Evolutionary conservation across 2,329 filamentous ascomycete species (phyloP).

Genomic region (Calonectria pteridis): DNA sequence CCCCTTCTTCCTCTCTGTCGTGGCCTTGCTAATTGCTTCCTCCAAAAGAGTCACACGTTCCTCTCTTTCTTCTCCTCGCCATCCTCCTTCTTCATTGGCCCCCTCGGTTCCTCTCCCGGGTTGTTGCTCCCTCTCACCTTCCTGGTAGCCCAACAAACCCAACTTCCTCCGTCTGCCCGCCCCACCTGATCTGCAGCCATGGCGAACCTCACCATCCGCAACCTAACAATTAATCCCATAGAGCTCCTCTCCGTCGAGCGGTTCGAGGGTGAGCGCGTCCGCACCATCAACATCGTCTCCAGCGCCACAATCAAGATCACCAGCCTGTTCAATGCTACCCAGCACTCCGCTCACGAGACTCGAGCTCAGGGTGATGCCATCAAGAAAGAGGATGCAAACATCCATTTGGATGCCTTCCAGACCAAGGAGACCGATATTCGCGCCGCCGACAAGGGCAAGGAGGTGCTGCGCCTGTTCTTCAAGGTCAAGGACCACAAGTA

Average conservation of each 20-base stretch:
- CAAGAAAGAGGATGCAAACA: constrained; percentile 70
- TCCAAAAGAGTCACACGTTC: neutral
- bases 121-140: neutral
- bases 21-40: neutral
- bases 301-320: constrained; percentile 60
- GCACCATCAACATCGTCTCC: constrained; percentile 57
- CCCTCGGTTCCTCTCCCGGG: neutral
- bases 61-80: neutral
- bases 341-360: constrained; percentile 46
- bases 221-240: constrained; percentile 81
- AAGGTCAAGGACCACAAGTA: constrained; percentile 70
- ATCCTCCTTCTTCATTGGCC: neutral
- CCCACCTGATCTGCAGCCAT: constrained; percentile 48
- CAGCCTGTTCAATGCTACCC: constrained; percentile 59
- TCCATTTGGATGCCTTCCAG: constrained; percentile 77
- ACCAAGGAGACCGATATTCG: constrained; percentile 69
- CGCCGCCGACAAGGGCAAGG: constrained; percentile 68
- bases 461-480: constrained; percentile 82
- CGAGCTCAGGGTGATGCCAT: constrained; percentile 70
- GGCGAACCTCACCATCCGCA: constrained; percentile 79
- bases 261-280: constrained; percentile 67
- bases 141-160: neutral
- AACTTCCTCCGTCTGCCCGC: neutral
- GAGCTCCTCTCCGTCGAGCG: constrained; percentile 80
- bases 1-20: neutral